phyloP scores from a whole-genome alignment of 202 grass and related monocot genomes.

The Dendrocalamus latiflorus region DNA sequence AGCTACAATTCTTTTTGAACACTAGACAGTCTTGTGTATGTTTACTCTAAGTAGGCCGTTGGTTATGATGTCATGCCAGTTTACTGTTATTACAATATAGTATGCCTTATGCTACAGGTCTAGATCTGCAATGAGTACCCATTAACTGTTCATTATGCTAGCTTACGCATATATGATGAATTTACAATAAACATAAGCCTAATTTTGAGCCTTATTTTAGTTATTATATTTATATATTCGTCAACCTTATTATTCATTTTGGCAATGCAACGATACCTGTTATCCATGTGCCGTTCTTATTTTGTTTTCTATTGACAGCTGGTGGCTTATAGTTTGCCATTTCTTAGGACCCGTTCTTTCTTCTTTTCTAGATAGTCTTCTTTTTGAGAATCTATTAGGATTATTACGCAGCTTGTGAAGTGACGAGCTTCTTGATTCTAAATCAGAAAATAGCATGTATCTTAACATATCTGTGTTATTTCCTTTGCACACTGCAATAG shows the following conservation, averaged over 20 bases:
- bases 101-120: background rate
- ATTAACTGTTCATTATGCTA: background rate
- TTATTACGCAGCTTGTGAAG: background rate
- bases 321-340: background rate
- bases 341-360: background rate
- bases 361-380: background rate
- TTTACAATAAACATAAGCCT: slow-evolving; percentile 4
- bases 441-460: too few relatives aligned
- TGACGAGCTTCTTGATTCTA: background rate
- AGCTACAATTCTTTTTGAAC: background rate
- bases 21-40: background rate
- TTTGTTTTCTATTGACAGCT: slow-evolving; percentile 1
- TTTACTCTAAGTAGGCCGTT: background rate
- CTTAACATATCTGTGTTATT: too few relatives aligned
- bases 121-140: background rate
- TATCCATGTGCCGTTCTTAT: too few relatives aligned
- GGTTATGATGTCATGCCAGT: background rate
- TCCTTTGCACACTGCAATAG: too few relatives aligned
- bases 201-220: background rate
- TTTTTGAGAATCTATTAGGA: background rate
- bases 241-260: slow-evolving; percentile 6
- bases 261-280: too few relatives aligned
- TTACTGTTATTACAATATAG: slow-evolving; percentile 7
- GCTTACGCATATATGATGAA: slow-evolving; percentile 3
- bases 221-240: background rate